A percentile compares a stretch with the other conserved stretches of the same genome.
Evolutionary conservation across 2,329 filamentous ascomycete genomes (phyloP).

Genomic region (Annulohypoxylon truncatum): DNA sequence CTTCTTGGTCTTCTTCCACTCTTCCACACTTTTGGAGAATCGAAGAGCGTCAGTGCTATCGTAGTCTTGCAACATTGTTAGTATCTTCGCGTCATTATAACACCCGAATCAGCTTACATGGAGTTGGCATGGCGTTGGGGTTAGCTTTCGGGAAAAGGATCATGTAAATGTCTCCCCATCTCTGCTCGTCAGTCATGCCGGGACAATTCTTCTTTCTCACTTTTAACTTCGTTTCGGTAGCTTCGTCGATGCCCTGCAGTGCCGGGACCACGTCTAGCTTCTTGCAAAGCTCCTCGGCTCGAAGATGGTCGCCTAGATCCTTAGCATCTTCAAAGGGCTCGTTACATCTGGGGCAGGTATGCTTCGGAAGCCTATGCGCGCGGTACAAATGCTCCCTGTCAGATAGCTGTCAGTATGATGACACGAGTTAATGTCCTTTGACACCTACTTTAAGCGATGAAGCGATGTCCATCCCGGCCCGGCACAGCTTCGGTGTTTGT

Average conservation of each 20-base stretch:
- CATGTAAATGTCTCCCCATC: constrained; percentile 49
- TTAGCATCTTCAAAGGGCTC: constrained; percentile 42
- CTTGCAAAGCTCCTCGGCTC: constrained; percentile 46
- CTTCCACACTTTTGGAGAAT: constrained; percentile 36
- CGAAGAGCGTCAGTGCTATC: constrained; percentile 40
- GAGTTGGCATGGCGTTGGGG: constrained; percentile 45
- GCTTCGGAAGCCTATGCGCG: constrained; percentile 45
- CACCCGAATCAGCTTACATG: constrained; percentile 42
- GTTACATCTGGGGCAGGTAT: constrained; percentile 46
- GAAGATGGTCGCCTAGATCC: constrained; percentile 45
- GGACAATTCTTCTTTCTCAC: constrained; percentile 45
- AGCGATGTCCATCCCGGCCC: constrained; percentile 47
- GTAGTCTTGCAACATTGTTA: constrained; percentile 43
- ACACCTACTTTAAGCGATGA: constrained; percentile 48
- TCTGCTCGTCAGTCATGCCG: constrained; percentile 45
- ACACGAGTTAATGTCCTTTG: background rate
- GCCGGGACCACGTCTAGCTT: constrained; percentile 40
- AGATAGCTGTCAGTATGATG: constrained; percentile 8
- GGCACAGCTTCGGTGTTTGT: constrained; percentile 41
- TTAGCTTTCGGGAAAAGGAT: constrained; percentile 48
- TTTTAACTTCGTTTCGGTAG: constrained; percentile 46
- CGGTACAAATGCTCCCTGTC: constrained; percentile 49
- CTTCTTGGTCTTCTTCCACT: constrained; percentile 43
- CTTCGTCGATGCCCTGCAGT: constrained; percentile 47
- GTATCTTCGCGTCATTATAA: constrained; percentile 1